Evolutionary conservation across 2,329 filamentous ascomycete species (phyloP).

Genomic region (Aspergillus sp.): DNA sequence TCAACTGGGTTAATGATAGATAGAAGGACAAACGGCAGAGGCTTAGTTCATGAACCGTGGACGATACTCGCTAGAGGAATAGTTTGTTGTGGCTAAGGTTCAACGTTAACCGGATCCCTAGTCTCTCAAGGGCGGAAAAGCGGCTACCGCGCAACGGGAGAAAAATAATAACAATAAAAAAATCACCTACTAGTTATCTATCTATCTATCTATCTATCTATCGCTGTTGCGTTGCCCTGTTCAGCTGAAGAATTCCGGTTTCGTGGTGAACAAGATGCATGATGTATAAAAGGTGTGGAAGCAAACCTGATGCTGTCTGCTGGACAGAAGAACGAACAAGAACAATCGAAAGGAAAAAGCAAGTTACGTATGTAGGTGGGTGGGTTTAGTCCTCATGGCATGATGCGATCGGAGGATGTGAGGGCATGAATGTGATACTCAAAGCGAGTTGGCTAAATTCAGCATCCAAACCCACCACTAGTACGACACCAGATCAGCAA

Average conservation of each 20-base stretch:
- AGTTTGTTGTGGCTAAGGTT: conserved; percentile 3
- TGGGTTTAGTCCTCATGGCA: neutral
- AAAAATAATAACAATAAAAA: neutral
- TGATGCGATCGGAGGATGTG: conserved; percentile 3
- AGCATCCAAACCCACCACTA: neutral
- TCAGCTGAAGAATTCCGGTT: conserved; percentile 3
- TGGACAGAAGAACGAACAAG: neutral
- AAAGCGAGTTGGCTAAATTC: neutral
- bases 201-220: too few relatives aligned
- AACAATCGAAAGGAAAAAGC: neutral
- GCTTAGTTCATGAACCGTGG: too few relatives aligned
- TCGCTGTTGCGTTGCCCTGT: neutral
- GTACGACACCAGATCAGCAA: neutral
- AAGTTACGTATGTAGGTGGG: neutral
- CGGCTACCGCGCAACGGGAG: conserved; percentile 15
- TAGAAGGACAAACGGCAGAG: too few relatives aligned
- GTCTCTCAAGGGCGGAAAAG: neutral
- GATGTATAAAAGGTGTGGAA: neutral
- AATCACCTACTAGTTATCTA: too few relatives aligned
- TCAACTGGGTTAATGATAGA: neutral
- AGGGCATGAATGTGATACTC: neutral
- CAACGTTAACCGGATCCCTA: neutral
- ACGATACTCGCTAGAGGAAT: neutral
- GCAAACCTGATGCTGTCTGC: neutral
- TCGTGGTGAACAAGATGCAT: neutral